Percentiles rank a stretch among this genome's conserved stretches.
Conservation (phyloP, 2,329 filamentous ascomycete species). For the Phoma sp. region DNA sequence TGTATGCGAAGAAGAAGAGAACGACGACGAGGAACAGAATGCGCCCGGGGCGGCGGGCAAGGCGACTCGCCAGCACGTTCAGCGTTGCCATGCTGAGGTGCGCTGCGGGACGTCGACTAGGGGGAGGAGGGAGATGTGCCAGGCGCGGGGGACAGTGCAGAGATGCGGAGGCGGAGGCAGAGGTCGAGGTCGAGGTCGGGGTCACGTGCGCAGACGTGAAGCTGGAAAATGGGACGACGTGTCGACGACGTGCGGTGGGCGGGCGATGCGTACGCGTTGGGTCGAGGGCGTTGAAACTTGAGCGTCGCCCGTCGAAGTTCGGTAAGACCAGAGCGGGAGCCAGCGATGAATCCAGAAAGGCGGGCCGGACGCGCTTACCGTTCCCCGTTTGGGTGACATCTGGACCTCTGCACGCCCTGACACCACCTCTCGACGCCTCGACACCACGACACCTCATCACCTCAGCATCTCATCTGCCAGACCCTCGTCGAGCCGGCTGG, state of each 20-base stretch:
- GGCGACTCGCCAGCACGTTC: conserved; percentile 34
- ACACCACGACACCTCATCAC: no score
- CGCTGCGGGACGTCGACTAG: conserved; percentile 1
- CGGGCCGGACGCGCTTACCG: conserved; percentile 5
- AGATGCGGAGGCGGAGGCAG: neutral
- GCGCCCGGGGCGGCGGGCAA: conserved; percentile 38
- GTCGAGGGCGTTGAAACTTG: neutral
- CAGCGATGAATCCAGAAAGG: neutral
- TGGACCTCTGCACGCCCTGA: neutral
- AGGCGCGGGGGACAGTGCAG: neutral
- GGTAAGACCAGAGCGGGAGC: conserved; percentile 1
- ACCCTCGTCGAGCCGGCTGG: no score
- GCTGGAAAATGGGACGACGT: conserved; percentile 15
- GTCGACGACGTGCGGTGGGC: conserved; percentile 7
- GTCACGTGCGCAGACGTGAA: conserved; percentile 5
- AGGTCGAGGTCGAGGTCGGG: neutral
- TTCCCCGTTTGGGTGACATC: neutral
- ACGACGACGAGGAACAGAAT: conserved; percentile 42
- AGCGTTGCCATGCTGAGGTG: conserved; percentile 27
- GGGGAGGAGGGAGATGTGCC: neutral
- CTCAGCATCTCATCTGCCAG: no score
- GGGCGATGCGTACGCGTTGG: conserved; percentile 9
- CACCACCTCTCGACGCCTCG: no score
- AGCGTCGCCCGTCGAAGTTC: conserved; percentile 2
- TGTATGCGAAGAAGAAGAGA: conserved; percentile 41